phyloP scores from a whole-genome alignment of 148 eudicot species.

The Camellia sinensis region DNA sequence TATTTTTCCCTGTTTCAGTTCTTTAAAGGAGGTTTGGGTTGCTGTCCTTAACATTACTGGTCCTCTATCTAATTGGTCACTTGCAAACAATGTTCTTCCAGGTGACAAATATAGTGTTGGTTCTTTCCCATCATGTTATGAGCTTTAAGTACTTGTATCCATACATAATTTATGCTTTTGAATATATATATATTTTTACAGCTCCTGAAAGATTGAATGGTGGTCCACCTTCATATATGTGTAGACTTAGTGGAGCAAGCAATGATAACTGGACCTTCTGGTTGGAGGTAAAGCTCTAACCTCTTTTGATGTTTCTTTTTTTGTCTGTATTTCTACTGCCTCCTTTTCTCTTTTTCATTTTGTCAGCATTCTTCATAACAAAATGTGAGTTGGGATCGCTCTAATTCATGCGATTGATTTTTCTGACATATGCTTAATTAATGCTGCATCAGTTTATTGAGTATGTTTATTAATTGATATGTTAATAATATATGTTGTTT shows the following conservation, averaged over 20 bases:
- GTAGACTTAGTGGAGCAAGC: constrained; percentile 79
- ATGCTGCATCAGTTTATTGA: not conserved
- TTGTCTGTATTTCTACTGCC: not conserved
- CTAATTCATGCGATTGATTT: not conserved
- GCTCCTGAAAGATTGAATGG: constrained; percentile 64
- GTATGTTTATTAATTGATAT: not conserved
- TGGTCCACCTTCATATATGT: constrained; percentile 81
- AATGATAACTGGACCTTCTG: constrained; percentile 87
- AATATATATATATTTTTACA: constrained; percentile 25
- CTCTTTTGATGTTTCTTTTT: not conserved
- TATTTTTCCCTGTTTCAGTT: constrained; percentile 41
- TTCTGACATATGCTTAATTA: not conserved
- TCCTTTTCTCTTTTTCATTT: not conserved
- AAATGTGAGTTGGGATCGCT: not conserved
- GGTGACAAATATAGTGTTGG: constrained; percentile 30
- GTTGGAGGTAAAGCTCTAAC: constrained; percentile 68
- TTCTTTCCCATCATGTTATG: not conserved
- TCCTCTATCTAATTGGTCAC: constrained; percentile 86
- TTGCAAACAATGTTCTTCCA: constrained; percentile 68
- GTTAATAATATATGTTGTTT: not conserved
- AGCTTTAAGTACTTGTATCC: not conserved
- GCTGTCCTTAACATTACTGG: constrained; percentile 90
- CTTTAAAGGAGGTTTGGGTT: constrained; percentile 88
- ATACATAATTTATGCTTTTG: constrained; percentile 10
- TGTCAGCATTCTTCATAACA: no score